These are phyloP conservation scores for Erigeron canadensis DNA, from an alignment of 129 eudicot species.

Conservation along the genomic window DNA sequence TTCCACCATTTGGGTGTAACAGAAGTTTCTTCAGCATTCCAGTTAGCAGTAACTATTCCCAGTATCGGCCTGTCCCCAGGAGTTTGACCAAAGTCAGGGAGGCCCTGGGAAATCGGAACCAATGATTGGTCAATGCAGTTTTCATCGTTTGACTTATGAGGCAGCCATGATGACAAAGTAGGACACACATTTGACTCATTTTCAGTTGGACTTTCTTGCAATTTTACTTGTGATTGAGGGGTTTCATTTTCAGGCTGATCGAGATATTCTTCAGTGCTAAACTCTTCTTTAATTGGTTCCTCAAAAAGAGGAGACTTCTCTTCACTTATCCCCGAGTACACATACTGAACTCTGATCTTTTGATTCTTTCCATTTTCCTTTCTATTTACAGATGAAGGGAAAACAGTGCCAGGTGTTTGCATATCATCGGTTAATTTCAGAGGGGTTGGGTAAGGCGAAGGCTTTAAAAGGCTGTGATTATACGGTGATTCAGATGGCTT, in stretches of 20 bases:
- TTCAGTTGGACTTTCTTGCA: slow-evolving; percentile 21
- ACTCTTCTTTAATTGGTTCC: slow-evolving; percentile 35
- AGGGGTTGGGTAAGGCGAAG: slow-evolving; percentile 87
- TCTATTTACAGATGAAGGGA: slow-evolving; percentile 43
- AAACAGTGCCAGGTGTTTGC: slow-evolving; percentile 96
- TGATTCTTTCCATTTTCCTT: slow-evolving; percentile 44
- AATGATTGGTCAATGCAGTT: slow-evolving; percentile 17
- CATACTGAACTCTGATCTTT: slow-evolving; percentile 71
- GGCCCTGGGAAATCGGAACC: slow-evolving; percentile 25
- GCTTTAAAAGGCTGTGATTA: slow-evolving; percentile 34
- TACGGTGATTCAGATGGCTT: slow-evolving; percentile 33
- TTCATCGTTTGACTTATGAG: slow-evolving; percentile 36
- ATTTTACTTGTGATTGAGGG: slow-evolving; percentile 30
- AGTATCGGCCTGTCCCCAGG: slow-evolving; percentile 62
- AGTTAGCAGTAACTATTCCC: slow-evolving; percentile 62
- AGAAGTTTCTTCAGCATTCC: slow-evolving; percentile 54
- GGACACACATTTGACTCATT: slow-evolving; percentile 39
- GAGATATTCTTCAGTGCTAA: slow-evolving; percentile 8
- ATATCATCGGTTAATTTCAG: slow-evolving; percentile 65
- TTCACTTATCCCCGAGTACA: slow-evolving; percentile 51
- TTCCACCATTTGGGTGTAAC: slow-evolving; percentile 62
- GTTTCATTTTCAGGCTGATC: slow-evolving; percentile 33
- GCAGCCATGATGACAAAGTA: slow-evolving; percentile 57
- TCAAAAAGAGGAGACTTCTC: slow-evolving; percentile 37
- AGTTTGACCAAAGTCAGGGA: slow-evolving; percentile 36